phyloP scores from a whole-genome alignment of 129 eudicot species.

The Sambucus nigra region DNA sequence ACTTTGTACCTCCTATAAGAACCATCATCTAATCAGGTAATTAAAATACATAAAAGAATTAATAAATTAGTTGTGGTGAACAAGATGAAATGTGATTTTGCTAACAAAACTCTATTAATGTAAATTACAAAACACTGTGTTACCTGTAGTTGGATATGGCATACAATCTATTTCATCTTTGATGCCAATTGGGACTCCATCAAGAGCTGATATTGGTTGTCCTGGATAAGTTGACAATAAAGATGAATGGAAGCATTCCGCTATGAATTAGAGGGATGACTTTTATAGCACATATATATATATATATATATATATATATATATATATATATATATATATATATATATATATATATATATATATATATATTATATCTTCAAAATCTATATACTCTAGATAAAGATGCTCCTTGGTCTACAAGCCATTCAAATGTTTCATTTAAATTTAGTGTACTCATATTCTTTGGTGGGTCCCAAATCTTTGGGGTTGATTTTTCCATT shows the following conservation, averaged over 20 bases:
- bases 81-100: background rate
- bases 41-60: too few species aligned
- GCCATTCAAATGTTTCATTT: too few species aligned
- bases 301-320: too few species aligned
- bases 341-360: too few species aligned
- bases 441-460: too few species aligned
- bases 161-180: conserved; percentile 95
- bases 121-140: background rate
- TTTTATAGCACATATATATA: too few species aligned
- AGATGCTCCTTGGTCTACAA: too few species aligned
- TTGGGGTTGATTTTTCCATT: too few species aligned
- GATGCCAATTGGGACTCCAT: conserved; percentile 87
- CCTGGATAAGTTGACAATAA: conserved; percentile 34
- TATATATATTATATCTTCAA: too few species aligned
- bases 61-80: background rate
- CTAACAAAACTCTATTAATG: background rate
- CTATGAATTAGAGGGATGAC: background rate
- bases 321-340: too few species aligned
- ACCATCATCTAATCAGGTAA: background rate
- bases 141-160: conserved; percentile 97
- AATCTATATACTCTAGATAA: too few species aligned
- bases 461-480: too few species aligned
- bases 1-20: conserved; percentile 80
- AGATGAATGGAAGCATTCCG: background rate
- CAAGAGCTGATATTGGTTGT: conserved; percentile 71